Conservation (phyloP, 192 early-diverging fungal genomes). For the Entophlyctis helioformis region DNA sequence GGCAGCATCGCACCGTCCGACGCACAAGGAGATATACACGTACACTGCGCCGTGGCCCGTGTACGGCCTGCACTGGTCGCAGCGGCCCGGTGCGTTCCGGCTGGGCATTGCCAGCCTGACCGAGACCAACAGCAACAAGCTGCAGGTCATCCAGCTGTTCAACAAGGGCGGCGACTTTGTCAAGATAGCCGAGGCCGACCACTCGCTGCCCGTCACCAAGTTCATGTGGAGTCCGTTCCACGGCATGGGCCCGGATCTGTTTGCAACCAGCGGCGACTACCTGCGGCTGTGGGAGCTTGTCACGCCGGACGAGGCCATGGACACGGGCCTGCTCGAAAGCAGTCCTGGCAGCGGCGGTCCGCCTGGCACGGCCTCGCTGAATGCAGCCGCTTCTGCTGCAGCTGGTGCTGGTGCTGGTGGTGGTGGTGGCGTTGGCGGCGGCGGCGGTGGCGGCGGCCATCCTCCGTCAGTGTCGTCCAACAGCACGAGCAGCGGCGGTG, state of each 20-base stretch:
- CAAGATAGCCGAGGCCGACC: slow-evolving; percentile 59
- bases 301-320: too few relatives aligned
- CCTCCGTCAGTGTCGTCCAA: too few relatives aligned
- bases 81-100: slow-evolving; percentile 59
- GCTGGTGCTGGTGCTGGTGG: too few relatives aligned
- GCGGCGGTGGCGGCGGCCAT: too few relatives aligned
- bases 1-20: too few relatives aligned
- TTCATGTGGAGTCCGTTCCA: slow-evolving; percentile 75
- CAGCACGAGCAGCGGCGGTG: slow-evolving; percentile 7
- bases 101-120: slow-evolving; percentile 56
- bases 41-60: slow-evolving; percentile 62
- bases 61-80: slow-evolving; percentile 83
- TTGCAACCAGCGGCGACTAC: slow-evolving; percentile 82
- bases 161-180: slow-evolving; percentile 51
- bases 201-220: slow-evolving; percentile 85
- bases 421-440: too few relatives aligned
- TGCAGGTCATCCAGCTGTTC: slow-evolving; percentile 50
- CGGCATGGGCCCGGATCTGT: slow-evolving; percentile 52
- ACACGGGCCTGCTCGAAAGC: too few relatives aligned
- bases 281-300: slow-evolving; percentile 86
- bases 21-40: slow-evolving; percentile 5
- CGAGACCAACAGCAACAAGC: slow-evolving; percentile 28
- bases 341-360: too few relatives aligned
- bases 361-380: too few relatives aligned
- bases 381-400: too few relatives aligned